A percentile compares a stretch with the other conserved stretches of the same genome.
Conservation (phyloP, 139 green algal species). For the Marvania coccoides region DNA sequence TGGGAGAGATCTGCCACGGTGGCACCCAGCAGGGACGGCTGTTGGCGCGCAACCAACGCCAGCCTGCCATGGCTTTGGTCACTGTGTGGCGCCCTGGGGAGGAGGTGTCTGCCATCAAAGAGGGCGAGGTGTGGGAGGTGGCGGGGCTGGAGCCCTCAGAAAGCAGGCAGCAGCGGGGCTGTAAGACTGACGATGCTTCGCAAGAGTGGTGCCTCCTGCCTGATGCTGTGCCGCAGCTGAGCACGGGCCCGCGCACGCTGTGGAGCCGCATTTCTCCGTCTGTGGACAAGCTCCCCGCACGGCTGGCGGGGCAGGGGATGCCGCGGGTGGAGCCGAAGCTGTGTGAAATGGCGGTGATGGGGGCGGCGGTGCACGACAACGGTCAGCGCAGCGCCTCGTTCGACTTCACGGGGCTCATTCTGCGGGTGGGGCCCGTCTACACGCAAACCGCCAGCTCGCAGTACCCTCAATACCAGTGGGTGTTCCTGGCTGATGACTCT, state of each 20-base stretch:
- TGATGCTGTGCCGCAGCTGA: background rate
- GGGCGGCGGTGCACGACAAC: background rate
- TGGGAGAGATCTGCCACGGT: background rate
- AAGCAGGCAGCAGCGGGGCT: no score
- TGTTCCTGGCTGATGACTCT: constrained; percentile 7
- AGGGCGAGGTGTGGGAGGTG: background rate
- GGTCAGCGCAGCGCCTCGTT: background rate
- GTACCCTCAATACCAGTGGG: constrained; percentile 8
- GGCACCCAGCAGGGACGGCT: background rate
- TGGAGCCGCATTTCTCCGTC: background rate
- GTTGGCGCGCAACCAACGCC: no score
- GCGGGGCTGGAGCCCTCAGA: background rate
- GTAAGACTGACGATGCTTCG: no score
- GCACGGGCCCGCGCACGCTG: background rate
- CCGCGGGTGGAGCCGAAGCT: background rate
- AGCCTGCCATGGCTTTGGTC: no score
- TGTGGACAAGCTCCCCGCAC: background rate
- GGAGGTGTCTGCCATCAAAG: background rate
- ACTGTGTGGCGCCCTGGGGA: background rate
- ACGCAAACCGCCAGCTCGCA: background rate
- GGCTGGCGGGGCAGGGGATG: background rate
- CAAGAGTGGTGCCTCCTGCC: background rate
- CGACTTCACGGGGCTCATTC: background rate
- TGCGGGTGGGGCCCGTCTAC: background rate
- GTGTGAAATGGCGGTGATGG: background rate